phyloP scores from a whole-genome alignment of 768 basidiomycete species.

The Rossbeevera mucosa region DNA sequence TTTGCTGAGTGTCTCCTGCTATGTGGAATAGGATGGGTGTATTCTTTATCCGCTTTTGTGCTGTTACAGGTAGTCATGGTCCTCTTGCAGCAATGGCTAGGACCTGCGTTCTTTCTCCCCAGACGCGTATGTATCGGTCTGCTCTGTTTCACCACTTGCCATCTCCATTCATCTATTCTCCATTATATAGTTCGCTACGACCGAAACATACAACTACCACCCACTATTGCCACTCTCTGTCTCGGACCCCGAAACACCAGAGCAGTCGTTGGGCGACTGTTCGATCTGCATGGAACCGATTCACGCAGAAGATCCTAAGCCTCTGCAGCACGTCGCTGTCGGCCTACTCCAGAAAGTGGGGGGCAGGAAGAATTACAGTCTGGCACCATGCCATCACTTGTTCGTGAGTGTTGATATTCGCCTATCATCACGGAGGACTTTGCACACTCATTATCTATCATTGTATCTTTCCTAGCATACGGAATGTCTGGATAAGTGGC shows the following conservation, averaged over 20 bases:
- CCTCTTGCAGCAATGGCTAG: constrained; percentile 68
- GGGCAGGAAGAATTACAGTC: constrained; percentile 65
- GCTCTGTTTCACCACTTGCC: background rate
- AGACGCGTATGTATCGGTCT: constrained; percentile 43
- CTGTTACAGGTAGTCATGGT: constrained; percentile 58
- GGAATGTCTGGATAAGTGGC: constrained; percentile 82
- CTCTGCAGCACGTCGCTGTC: constrained; percentile 32
- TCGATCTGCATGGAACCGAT: constrained; percentile 94
- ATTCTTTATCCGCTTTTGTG: constrained; percentile 54
- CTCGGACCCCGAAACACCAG: constrained; percentile 70
- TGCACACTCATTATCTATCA: background rate
- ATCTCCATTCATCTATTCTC: background rate
- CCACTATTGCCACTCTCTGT: constrained; percentile 56
- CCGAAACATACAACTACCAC: constrained; percentile 79
- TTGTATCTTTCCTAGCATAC: constrained; percentile 54
- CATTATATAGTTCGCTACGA: constrained; percentile 47
- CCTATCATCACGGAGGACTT: background rate
- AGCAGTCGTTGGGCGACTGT: constrained; percentile 78
- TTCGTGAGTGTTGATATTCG: constrained; percentile 51
- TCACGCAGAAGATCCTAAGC: constrained; percentile 42
- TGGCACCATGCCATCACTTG: constrained; percentile 86
- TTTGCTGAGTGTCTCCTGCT: constrained; percentile 1
- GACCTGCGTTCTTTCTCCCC: constrained; percentile 83
- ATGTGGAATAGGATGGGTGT: constrained; percentile 56
- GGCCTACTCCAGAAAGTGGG: constrained; percentile 36